Evolutionary conservation across 2,329 filamentous ascomycete species (phyloP), one percentile per base, ranked within the genome.

Genomic region (Chlorencoelia australis): DNA sequence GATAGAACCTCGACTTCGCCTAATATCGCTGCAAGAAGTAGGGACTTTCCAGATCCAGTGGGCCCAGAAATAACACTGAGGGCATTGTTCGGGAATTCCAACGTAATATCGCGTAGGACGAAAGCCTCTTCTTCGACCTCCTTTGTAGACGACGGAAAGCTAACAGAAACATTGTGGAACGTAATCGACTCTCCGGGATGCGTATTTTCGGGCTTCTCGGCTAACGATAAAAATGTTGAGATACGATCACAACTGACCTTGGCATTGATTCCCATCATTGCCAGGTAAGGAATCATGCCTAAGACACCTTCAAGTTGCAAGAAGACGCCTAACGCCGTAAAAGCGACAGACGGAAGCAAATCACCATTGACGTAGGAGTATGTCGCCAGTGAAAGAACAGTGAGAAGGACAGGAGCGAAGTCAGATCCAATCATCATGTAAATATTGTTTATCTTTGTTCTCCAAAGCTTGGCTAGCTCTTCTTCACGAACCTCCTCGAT

Each of bases 31-130:
- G 80, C 71, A 7, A 89, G 67, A 41, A 89, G 62, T 25, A 88
- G 60, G 51, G 77, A 84, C 61, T 89, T 89, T 15, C 83, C 83
- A 7, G 76, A 75, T 0, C 83, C 83, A 0, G 82, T 89, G 50
- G 78, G 78, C 1, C 83, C 83, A 1, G 79, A 82, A 30, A 89
- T 75, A 8, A 87, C 71, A 9, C 75, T 85, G 7, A 89, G 60
- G 46, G 82, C 75, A 24, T 74, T 72, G 10, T 64, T 58, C 0
- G 82, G 82, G 47, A 88, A 84, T 1, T 66, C 66, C 6, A 85
- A 52, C 42, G 69, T 74, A 33, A 87, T 49, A 43, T 80, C 66
- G 62, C 70, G 69, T 18, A 88, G 63, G 10, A 75, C 63, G 47
- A 85, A 87, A 16, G 71, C 61, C 36, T 75, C 70, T 19, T 68